Base-by-base conservation (phyloP, 2,329 filamentous ascomycete species). In the Epichloe bromicola region DNA sequence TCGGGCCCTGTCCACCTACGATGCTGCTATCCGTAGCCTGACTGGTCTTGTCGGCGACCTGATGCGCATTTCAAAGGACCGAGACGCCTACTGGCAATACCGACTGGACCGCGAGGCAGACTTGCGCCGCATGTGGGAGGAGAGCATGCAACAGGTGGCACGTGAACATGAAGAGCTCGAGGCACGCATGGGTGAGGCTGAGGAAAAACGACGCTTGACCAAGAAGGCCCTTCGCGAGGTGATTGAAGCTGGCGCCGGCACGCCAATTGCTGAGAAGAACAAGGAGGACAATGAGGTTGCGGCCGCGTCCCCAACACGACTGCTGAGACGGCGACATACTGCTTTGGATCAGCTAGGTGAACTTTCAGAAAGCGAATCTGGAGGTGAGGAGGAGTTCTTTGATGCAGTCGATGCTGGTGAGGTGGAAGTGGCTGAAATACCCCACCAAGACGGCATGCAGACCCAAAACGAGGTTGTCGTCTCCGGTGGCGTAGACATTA, bases 81-180 rank as follows among this genome's bases (percentile, higher is more conserved):
- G 94, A 48, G 93, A 98, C 67, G 83, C 88, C 1, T 95, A 95
- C 65, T 98, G 93, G 93, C 91, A 97, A 66, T 94, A 95, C 64
- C 83, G 90, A 14, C 74, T 98, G 40, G 90, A 95, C 58, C 84
- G 89, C 50, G 93, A 98, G 69, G 83, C 84, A 42, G 88, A 95
- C 63, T 85, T 97, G 70, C 82, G 93, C 38, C 84, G 87, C 53
- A 87, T 98, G 81, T 98, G 93, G 93, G 93, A 98, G 68, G 93
- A 98, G 61, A 97, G 90, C 68, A 96, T 98, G 93, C 89, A 93
- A 10, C 83, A 90, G 60, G 86, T 98, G n/a, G 93, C 90, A 17
- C 83, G 82, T 51, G 93, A 98, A 65, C 93, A 98, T 60, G 93
- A 97, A 67, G 80, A 89, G 48, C 76, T 98, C 1, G 88, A 97